Conservation (phyloP, 2,329 filamentous ascomycete genomes). For the Fusarium guadeloupense region DNA sequence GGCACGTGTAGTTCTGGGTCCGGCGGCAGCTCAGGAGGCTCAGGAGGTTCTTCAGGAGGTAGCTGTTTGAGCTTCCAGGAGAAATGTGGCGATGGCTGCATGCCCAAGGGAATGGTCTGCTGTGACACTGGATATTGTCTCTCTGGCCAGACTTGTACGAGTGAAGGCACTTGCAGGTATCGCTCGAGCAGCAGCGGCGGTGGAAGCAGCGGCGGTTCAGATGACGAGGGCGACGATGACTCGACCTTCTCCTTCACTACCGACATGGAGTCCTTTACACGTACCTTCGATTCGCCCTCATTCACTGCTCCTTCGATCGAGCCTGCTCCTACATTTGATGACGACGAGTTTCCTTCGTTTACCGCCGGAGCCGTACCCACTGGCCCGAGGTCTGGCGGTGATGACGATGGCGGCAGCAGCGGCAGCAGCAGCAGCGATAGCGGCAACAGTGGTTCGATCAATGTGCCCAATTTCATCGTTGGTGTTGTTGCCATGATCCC, state of each 20-base stretch:
- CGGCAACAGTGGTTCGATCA: constrained; percentile 22
- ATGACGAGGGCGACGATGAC: constrained; percentile 7
- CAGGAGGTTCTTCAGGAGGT: constrained; percentile 3
- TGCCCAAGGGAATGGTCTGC: constrained; percentile 44
- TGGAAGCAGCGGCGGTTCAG: constrained; percentile 27
- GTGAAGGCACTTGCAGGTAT: constrained; percentile 27
- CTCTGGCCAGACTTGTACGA: constrained; percentile 40
- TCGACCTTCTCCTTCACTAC: constrained; percentile 10
- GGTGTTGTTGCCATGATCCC: constrained; percentile 40
- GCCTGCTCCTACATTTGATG: constrained; percentile 16
- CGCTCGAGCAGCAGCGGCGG: constrained; percentile 18
- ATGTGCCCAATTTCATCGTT: constrained; percentile 34
- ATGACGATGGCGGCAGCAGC: constrained; percentile 4
- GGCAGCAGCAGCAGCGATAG: constrained; percentile 4
- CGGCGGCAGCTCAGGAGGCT: constrained; percentile 18
- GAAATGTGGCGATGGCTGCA: constrained; percentile 40
- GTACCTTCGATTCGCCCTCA: constrained; percentile 13
- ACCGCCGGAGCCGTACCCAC: constrained; percentile 16
- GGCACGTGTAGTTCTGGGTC: constrained; percentile 26
- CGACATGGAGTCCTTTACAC: constrained; percentile 3
- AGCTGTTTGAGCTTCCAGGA: constrained; percentile 35
- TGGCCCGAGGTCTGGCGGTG: constrained; percentile 28
- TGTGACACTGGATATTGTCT: constrained; percentile 46
- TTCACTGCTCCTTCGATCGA: constrained; percentile 32
- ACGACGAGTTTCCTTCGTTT: constrained; percentile 5